Percentiles rank a stretch among this genome's conserved stretches.
Evolutionary conservation across 78 protist genomes (phyloP).

Genomic region (Chrysochromulina parva): DNA sequence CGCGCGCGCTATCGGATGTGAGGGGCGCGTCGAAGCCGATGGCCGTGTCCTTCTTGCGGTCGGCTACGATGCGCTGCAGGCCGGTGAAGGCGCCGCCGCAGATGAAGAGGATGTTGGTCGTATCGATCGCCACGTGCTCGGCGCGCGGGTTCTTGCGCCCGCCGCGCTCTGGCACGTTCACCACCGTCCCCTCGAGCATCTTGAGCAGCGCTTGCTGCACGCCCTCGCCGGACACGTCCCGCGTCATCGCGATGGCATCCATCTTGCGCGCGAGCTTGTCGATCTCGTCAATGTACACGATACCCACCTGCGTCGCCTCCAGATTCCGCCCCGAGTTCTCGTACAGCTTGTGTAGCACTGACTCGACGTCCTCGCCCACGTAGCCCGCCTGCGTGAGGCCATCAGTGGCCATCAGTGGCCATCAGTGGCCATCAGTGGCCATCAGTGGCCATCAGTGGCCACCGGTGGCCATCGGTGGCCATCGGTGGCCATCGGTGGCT

Average conservation of each 20-base stretch:
- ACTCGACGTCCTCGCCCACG: slow-evolving; percentile 71
- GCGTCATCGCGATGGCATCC: not conserved
- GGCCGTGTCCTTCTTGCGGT: not conserved
- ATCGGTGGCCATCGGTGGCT: no score
- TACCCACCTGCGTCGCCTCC: slow-evolving; percentile 45
- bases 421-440: no score
- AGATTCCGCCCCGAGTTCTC: not conserved
- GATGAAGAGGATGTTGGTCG: slow-evolving; percentile 66
- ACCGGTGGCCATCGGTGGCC: no score
- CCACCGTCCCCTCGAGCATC: slow-evolving; percentile 52
- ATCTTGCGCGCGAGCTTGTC: slow-evolving; percentile 59
- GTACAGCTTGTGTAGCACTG: slow-evolving; percentile 41
- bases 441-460: no score
- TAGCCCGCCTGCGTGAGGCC: slow-evolving; percentile 55
- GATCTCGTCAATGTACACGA: slow-evolving; percentile 63
- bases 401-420: no score
- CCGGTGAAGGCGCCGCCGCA: slow-evolving; percentile 57
- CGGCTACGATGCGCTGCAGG: not conserved
- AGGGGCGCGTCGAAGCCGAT: not conserved
- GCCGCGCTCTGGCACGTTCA: slow-evolving; percentile 57
- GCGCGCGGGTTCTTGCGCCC: slow-evolving; percentile 53
- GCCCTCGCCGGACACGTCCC: slow-evolving; percentile 72
- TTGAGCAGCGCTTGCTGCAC: slow-evolving; percentile 61
- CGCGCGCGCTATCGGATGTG: not conserved
- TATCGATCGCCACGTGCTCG: slow-evolving; percentile 47